phyloP scores from a whole-genome alignment of 2,329 filamentous ascomycete genomes.

The Ophiostoma pallidulum region DNA sequence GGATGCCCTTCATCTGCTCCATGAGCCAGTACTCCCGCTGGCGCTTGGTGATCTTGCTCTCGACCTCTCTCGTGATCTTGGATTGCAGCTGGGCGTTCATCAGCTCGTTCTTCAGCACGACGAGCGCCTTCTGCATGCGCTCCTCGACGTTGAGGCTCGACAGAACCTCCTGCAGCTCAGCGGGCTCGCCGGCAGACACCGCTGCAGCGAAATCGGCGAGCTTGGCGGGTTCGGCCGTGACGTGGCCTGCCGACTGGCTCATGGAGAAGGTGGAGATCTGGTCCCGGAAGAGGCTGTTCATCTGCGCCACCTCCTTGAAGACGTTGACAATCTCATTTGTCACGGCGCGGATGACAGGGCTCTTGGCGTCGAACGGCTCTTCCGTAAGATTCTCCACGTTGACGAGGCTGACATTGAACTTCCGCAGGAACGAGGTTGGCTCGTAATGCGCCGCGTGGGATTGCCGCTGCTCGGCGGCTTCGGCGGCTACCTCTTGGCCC shows the following conservation, averaged over 20 bases:
- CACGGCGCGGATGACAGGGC: conserved; percentile 77
- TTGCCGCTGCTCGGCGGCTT: not conserved
- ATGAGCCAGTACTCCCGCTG: conserved; percentile 97
- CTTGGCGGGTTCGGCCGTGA: conserved; percentile 89
- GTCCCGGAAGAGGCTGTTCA: conserved; percentile 92
- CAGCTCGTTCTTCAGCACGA: conserved; percentile 93
- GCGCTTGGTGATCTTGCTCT: conserved; percentile 92
- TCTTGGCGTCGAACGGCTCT: conserved; percentile 83
- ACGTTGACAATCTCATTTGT: conserved; percentile 98
- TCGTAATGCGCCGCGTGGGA: conserved; percentile 46
- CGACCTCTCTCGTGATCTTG: conserved; percentile 96
- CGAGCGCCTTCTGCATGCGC: conserved; percentile 79
- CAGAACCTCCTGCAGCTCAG: conserved; percentile 85
- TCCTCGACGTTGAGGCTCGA: conserved; percentile 86
- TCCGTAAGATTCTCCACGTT: conserved; percentile 91
- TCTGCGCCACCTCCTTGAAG: conserved; percentile 89
- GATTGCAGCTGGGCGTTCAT: conserved; percentile 97
- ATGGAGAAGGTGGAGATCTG: conserved; percentile 97
- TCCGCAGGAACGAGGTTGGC: conserved; percentile 81
- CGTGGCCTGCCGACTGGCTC: conserved; percentile 88
- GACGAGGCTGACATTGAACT: conserved; percentile 86
- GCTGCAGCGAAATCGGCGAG: conserved; percentile 95
- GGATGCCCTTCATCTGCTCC: conserved; percentile 99
- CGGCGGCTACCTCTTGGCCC: conserved; percentile 39
- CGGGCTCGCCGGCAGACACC: conserved; percentile 86